Evolutionary conservation across 1,284 basidiomycete genomes (phyloP), one percentile per base, ranked within the genome.

Genomic region (Pulchroboletus neoregius): DNA sequence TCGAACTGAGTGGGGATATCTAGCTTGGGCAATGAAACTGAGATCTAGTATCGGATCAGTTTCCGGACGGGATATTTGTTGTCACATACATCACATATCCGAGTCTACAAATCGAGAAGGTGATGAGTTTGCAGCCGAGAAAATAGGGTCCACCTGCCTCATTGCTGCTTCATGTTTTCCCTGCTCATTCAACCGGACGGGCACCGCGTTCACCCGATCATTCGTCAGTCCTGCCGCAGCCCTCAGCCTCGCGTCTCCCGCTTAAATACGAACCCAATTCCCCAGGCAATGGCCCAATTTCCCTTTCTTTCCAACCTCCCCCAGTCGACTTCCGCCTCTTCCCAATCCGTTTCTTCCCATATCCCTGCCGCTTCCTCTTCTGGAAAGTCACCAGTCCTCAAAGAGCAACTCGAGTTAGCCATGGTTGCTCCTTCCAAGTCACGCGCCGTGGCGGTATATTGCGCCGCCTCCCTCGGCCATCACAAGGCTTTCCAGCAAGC

Each of bases 401-500:
- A 37, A 43, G 46, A 66, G 33, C 47, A 57, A 1, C 39, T 47
- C 9, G 33, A 57, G 2, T 34, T 50, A 13, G 33, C 40, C 41
- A 68, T 68, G 62, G 66, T 68, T 4, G 43, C 65, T 9, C 55
- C 62, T 1, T 66, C 63, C 34, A 39, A 55, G 1, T 66, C 66
- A 18, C 67, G 58, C 41, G 76, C 81, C 2, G 74, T 89, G 24
- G 82, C 86, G 5, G 88, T 91, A 1, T 91, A 86, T 62, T 93
- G 90, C 61, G 91, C 78, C 9, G 87, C 90, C 2, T 88, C 83
- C 1, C 60, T 75, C 0, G 90, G 91, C 18, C 78, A 69, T 18
- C 68, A 76, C 35, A 67, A 73, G 11, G 80, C 83, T 8, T 91
- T 79, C 64, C 68, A 72, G 16, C 66, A 73, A 11, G 87, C 90